phyloP scores from a whole-genome alignment of 768 basidiomycete species.

The Tephrocybe rancida region DNA sequence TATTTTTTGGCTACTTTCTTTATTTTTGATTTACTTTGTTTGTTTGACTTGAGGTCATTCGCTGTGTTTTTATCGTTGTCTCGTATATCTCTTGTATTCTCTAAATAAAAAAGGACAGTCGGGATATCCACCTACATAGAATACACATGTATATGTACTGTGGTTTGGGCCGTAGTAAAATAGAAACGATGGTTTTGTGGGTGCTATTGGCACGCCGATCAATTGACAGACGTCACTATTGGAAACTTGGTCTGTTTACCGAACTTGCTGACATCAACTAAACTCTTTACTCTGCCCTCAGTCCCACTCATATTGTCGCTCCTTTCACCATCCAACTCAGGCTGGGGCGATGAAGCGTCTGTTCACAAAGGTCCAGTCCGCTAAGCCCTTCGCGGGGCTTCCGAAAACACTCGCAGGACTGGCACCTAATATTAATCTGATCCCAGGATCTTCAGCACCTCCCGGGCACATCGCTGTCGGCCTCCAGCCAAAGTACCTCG shows the following conservation, averaged over 20 bases:
- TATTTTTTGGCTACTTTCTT: not conserved
- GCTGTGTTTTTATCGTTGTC: slow-evolving; percentile 1
- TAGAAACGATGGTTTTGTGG: too few relatives aligned
- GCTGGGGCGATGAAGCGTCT: slow-evolving; percentile 20
- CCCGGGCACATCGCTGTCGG: slow-evolving; percentile 23
- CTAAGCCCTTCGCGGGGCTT: slow-evolving; percentile 34
- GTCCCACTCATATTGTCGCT: not conserved
- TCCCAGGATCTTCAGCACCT: slow-evolving; percentile 14
- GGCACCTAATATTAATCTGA: slow-evolving; percentile 3
- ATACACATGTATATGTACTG: not conserved
- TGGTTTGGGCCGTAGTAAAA: too few relatives aligned
- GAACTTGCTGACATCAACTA: not conserved
- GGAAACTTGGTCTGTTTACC: not conserved
- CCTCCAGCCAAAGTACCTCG: slow-evolving; percentile 63
- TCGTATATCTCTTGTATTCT: not conserved
- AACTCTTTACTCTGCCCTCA: not conserved
- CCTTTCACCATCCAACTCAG: not conserved
- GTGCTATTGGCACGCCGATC: not conserved
- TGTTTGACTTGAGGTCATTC: not conserved
- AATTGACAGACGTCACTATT: not conserved
- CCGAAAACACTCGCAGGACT: slow-evolving; percentile 18
- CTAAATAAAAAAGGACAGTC: not conserved
- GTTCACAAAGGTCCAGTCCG: slow-evolving; percentile 20
- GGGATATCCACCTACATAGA: not conserved
- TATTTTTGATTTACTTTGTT: not conserved